These are phyloP conservation scores for Primulina huaijiensis DNA, from an alignment of 257 asterid species.

Conservation along the genomic window DNA sequence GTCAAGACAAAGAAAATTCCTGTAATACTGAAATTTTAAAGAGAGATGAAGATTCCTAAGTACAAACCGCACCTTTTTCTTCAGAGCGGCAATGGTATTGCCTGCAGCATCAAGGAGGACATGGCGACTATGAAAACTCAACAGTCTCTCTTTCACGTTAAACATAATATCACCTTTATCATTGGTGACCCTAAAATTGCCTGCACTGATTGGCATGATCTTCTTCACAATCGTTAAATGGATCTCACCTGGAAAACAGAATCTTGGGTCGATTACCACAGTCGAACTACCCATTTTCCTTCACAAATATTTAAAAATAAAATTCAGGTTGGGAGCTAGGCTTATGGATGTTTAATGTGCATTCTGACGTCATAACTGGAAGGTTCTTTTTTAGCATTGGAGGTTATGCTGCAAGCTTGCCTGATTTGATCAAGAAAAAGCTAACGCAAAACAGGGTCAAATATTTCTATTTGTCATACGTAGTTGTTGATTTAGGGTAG, in stretches of 20 bases:
- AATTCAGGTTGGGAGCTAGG: neutral
- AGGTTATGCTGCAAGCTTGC: neutral
- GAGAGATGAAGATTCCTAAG: too few relatives aligned
- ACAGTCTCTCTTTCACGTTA: slow-evolving; percentile 38
- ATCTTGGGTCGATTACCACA: slow-evolving; percentile 36
- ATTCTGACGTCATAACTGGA: too few relatives aligned
- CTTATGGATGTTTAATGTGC: neutral
- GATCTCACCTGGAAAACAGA: slow-evolving; percentile 35
- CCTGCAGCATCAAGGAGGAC: slow-evolving; percentile 45
- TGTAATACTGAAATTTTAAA: neutral
- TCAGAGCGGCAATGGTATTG: slow-evolving; percentile 41
- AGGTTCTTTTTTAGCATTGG: neutral
- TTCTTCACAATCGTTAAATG: slow-evolving; percentile 39
- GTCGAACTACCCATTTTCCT: neutral
- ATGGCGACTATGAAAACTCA: slow-evolving; percentile 45
- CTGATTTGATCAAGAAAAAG: neutral
- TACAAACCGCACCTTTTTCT: slow-evolving; percentile 21
- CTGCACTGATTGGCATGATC: slow-evolving; percentile 37
- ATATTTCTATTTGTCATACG: neutral
- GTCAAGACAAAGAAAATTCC: neutral
- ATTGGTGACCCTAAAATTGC: slow-evolving; percentile 41
- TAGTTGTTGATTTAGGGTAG: neutral
- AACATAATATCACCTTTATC: slow-evolving; percentile 40
- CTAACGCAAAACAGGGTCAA: neutral
- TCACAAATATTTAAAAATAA: neutral